Evolutionary conservation across 169 alveolate genomes (phyloP).

Genomic region (Eimeria tenella): DNA sequence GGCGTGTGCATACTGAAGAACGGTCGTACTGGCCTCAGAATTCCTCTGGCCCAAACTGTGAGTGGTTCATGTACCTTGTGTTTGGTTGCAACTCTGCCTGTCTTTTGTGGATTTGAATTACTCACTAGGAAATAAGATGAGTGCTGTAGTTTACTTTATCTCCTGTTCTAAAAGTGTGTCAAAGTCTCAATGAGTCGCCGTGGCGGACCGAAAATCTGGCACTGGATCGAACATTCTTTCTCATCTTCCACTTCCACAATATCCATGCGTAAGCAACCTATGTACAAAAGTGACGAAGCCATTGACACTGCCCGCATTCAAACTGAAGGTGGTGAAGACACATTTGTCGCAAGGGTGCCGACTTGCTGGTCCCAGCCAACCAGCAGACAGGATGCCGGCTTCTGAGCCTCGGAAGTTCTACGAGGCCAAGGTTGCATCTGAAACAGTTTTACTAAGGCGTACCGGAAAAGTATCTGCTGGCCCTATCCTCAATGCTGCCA

Average conservation of each 20-base stretch:
- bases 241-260: not conserved
- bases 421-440: not conserved
- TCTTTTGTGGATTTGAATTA: not conserved
- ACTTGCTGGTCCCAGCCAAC: constrained; percentile 9
- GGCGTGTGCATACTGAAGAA: no score
- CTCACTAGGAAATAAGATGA: not conserved
- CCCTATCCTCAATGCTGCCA: constrained; percentile 55
- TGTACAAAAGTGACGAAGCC: not conserved
- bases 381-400: not conserved
- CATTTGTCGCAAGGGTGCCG: no score
- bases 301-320: not conserved
- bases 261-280: not conserved
- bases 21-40: not conserved
- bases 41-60: not conserved
- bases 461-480: constrained; percentile 37
- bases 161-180: not conserved
- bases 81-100: not conserved
- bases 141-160: not conserved
- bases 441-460: not conserved
- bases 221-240: constrained; percentile 14
- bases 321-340: no score
- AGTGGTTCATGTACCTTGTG: constrained; percentile 7
- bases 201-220: constrained; percentile 10
- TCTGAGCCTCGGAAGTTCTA: not conserved
- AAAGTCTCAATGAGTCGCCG: not conserved